These are phyloP conservation scores for Suhomyces chickasaworum DNA, from an alignment of 1,139 yeast genomes.

Conservation along the genomic window DNA sequence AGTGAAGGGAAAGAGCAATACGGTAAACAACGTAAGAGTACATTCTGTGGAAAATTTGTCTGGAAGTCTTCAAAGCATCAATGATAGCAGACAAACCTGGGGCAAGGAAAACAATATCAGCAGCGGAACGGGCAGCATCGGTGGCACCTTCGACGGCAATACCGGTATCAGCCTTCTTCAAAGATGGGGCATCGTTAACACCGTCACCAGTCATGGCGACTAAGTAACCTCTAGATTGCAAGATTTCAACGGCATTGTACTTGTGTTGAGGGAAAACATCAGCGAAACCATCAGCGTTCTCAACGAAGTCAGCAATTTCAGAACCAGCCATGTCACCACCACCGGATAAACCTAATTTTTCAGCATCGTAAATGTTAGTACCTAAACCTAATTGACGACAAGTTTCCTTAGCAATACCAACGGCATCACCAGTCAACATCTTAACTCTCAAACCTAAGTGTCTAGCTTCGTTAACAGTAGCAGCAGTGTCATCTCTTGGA, in stretches of 20 bases:
- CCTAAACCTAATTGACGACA: conserved; percentile 97
- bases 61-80: conserved; percentile 90
- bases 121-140: conserved; percentile 95
- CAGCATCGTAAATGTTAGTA: conserved; percentile 96
- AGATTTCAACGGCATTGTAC: conserved; percentile 87
- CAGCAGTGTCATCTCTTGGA: conserved; percentile 98
- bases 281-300: conserved; percentile 96
- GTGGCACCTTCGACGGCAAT: conserved; percentile 97
- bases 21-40: conserved; percentile 95
- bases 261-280: conserved; percentile 98
- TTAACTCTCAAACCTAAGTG: conserved; percentile 91
- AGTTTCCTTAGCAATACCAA: conserved; percentile 98
- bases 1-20: conserved; percentile 89
- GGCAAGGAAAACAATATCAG: conserved; percentile 94
- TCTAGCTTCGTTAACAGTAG: conserved; percentile 92
- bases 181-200: conserved; percentile 95
- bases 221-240: conserved; percentile 90
- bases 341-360: conserved; percentile 94
- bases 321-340: conserved; percentile 97
- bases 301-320: conserved; percentile 93
- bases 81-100: conserved; percentile 95
- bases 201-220: conserved; percentile 99
- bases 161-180: conserved; percentile 96
- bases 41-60: conserved; percentile 99
- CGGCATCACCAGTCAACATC: conserved; percentile 99